phyloP scores from a whole-genome alignment of 2,329 filamentous ascomycete species.

The Cladosporium sp. region DNA sequence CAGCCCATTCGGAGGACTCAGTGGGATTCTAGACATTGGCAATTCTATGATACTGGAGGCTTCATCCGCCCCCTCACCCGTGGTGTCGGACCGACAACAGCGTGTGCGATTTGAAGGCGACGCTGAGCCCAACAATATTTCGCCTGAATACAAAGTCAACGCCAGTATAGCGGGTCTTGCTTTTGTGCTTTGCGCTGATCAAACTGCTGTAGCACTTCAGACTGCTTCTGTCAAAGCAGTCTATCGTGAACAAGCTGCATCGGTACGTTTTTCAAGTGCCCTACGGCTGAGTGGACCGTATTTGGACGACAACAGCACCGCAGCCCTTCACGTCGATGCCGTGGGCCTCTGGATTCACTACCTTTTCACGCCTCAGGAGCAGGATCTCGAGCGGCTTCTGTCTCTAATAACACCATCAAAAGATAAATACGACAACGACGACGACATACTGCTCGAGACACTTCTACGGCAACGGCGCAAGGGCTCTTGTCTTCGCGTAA shows the following conservation, averaged over 20 bases:
- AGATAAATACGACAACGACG: conserved; percentile 80
- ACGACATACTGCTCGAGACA: conserved; percentile 93
- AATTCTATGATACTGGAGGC: conserved; percentile 74
- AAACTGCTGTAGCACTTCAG: conserved; percentile 55
- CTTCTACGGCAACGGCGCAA: conserved; percentile 80
- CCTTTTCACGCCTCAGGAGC: conserved; percentile 66
- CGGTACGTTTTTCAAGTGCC: not conserved
- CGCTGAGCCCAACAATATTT: conserved; percentile 24
- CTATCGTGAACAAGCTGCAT: conserved; percentile 52
- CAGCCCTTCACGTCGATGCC: conserved; percentile 55
- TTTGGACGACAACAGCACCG: conserved; percentile 42
- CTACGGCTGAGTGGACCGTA: conserved; percentile 65
- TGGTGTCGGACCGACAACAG: conserved; percentile 36
- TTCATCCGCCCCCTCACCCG: conserved; percentile 42
- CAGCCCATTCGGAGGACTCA: conserved; percentile 78
- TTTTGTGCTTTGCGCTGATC: conserved; percentile 70
- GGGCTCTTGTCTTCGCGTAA: conserved; percentile 73
- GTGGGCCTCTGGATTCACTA: conserved; percentile 69
- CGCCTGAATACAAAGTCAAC: conserved; percentile 60
- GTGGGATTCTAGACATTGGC: conserved; percentile 83
- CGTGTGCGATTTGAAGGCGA: conserved; percentile 56
- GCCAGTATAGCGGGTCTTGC: conserved; percentile 70
- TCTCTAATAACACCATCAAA: conserved; percentile 88
- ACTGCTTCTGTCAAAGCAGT: conserved; percentile 75
- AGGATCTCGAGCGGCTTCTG: conserved; percentile 76